phyloP scores from a whole-genome alignment of 768 basidiomycete species.

The Boletus rubroflammeus region DNA sequence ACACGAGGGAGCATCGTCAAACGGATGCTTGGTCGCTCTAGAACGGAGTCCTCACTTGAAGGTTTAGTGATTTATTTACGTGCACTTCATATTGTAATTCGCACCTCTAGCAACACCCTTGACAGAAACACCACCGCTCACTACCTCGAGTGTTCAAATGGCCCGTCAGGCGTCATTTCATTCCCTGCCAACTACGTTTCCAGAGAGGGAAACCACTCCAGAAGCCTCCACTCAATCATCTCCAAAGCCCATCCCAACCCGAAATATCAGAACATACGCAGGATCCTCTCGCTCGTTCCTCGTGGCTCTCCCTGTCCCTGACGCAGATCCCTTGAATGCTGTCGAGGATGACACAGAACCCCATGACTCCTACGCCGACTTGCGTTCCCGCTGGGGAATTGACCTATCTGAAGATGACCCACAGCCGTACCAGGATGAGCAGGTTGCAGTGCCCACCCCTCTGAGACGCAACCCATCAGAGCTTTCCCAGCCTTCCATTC shows the following conservation, averaged over 20 bases:
- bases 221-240: constrained; percentile 25
- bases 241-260: constrained; percentile 24
- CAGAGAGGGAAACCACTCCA: constrained; percentile 27
- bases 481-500: constrained; percentile 40
- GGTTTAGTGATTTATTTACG: background rate
- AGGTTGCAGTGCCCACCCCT: background rate
- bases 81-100: background rate
- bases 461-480: constrained; percentile 27
- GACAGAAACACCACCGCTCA: background rate
- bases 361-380: constrained; percentile 72
- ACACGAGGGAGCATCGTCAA: constrained; percentile 47
- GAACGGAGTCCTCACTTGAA: constrained; percentile 55
- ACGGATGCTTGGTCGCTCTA: constrained; percentile 70
- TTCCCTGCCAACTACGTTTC: constrained; percentile 15
- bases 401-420: constrained; percentile 77
- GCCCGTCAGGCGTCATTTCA: constrained; percentile 27
- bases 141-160: background rate
- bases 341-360: constrained; percentile 49
- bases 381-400: constrained; percentile 78
- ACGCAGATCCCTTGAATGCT: constrained; percentile 22
- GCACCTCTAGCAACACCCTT: constrained; percentile 3
- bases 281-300: constrained; percentile 80
- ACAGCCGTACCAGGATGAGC: constrained; percentile 28
- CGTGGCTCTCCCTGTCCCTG: constrained; percentile 48
- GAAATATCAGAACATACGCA: constrained; percentile 63